A percentile compares a stretch with the other conserved stretches of the same genome.
Conservation (phyloP, 179 eudicot genomes). For the Actinidia polygama region DNA sequence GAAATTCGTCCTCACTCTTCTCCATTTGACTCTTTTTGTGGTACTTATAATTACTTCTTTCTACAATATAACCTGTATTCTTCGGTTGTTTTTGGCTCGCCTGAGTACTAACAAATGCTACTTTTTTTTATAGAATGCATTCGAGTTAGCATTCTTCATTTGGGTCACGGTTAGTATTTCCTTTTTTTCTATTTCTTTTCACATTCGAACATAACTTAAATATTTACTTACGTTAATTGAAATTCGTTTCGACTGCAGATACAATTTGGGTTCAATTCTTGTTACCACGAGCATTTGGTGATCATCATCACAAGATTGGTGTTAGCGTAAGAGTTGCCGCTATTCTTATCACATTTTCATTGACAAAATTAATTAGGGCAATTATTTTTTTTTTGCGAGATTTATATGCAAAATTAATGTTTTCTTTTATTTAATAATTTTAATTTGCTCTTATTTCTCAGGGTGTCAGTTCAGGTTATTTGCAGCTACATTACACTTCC, state of each 20-base stretch:
- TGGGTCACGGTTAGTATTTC: slow-evolving; percentile 27
- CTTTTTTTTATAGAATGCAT: slow-evolving; percentile 29
- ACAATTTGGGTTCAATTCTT: slow-evolving; percentile 26
- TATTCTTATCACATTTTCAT: neutral
- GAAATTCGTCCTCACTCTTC: slow-evolving; percentile 24
- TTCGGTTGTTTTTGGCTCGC: neutral
- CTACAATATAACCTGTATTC: neutral
- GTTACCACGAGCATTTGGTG: slow-evolving; percentile 26
- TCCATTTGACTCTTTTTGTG: slow-evolving; percentile 29
- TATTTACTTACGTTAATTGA: neutral
- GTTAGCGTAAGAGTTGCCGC: slow-evolving; percentile 25
- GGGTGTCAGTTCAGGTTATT: slow-evolving; percentile 40
- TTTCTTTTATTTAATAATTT: neutral
- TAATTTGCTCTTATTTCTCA: neutral
- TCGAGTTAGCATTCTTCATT: slow-evolving; percentile 33
- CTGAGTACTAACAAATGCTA: neutral
- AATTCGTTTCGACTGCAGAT: slow-evolving; percentile 7
- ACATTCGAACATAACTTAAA: neutral
- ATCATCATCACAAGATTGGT: slow-evolving; percentile 20
- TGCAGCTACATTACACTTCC: slow-evolving; percentile 63
- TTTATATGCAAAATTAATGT: too few species aligned
- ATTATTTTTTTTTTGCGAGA: too few species aligned
- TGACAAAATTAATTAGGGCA: neutral
- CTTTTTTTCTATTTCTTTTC: neutral
- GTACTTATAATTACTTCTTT: neutral